A percentile compares a stretch with the other conserved stretches of the same genome.
phyloP scores from a whole-genome alignment of 2,329 filamentous ascomycete genomes.

The Metarhizium guizhouense region DNA sequence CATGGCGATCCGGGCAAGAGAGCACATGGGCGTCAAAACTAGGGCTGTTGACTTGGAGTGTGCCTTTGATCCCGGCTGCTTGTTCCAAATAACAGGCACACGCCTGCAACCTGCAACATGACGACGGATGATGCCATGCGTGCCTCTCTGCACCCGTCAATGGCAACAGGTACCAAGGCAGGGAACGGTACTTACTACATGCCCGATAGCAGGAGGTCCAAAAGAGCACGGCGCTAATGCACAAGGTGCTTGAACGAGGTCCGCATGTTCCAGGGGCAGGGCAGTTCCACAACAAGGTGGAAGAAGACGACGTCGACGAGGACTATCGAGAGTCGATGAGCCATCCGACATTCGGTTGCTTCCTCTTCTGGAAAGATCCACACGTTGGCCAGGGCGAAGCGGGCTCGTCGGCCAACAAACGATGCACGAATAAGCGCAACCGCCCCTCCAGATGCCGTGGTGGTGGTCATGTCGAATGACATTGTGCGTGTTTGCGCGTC shows the following conservation, averaged over 20 bases:
- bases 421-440: constrained; percentile 3
- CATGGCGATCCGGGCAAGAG: no score
- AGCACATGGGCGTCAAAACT: no score
- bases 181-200: not conserved
- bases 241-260: not conserved
- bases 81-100: no score
- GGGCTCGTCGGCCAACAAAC: not conserved
- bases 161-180: not conserved
- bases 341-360: constrained; percentile 2
- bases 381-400: not conserved
- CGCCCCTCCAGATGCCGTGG: not conserved
- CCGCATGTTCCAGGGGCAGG: not conserved
- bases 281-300: not conserved
- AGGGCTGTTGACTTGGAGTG: no score
- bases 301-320: not conserved
- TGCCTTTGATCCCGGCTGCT: no score
- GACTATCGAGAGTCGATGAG: no score
- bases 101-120: no score
- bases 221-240: not conserved
- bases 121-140: no score
- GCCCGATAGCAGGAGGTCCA: not conserved
- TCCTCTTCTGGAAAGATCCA: constrained; percentile 1
- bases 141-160: not conserved
- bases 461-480: not conserved
- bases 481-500: not conserved